These are phyloP conservation scores for Mycena albidolilacea DNA, from an alignment of 768 basidiomycete species.

Conservation along the genomic window DNA sequence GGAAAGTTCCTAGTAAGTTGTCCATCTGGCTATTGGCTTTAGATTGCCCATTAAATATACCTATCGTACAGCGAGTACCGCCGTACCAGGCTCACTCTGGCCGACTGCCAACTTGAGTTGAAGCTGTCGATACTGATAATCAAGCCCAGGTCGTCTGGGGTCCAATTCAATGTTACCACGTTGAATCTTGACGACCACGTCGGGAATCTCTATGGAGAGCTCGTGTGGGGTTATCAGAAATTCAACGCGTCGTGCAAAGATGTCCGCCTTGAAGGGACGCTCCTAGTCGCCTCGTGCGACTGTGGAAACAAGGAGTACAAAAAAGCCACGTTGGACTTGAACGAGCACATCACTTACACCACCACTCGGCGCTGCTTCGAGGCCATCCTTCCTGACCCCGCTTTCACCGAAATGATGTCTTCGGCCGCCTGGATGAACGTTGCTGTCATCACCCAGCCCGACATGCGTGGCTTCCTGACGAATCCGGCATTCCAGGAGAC, in stretches of 20 bases:
- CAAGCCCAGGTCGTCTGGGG: not conserved
- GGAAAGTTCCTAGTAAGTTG: too few species aligned
- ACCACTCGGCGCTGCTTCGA: not conserved
- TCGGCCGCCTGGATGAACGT: too few species aligned
- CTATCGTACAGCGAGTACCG: too few species aligned
- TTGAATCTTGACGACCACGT: constrained; percentile 8
- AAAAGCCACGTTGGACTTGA: not conserved
- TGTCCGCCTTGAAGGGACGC: not conserved
- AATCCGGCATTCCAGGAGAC: too few species aligned
- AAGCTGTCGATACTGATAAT: not conserved
- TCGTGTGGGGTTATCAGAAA: not conserved
- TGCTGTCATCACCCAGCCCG: too few species aligned
- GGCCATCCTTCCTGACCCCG: not conserved
- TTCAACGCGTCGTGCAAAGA: not conserved
- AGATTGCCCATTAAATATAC: too few species aligned
- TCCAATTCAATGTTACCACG: not conserved
- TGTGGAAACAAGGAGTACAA: not conserved
- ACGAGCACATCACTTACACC: constrained; percentile 1
- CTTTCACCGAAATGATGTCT: too few species aligned
- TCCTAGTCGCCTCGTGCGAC: not conserved
- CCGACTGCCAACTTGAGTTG: too few species aligned
- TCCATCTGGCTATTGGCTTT: too few species aligned
- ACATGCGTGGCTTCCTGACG: too few species aligned
- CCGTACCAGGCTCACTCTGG: too few species aligned
- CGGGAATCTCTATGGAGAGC: not conserved